Percentiles rank a stretch among this genome's conserved stretches.
phyloP scores from a whole-genome alignment of 768 basidiomycete species.

The Auriscalpium microsporum region DNA sequence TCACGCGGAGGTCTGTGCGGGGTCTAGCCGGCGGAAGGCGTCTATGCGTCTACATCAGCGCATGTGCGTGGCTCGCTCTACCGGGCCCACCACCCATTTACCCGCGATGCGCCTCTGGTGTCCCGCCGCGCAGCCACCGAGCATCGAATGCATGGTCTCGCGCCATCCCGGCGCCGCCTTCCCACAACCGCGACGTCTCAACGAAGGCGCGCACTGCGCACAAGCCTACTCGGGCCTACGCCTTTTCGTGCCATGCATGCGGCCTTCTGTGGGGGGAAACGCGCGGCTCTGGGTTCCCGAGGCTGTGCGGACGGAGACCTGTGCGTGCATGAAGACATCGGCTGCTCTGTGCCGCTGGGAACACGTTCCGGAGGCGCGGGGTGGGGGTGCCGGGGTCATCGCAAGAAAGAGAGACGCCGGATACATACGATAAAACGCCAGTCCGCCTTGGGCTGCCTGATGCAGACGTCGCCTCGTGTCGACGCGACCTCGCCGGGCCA shows the following conservation, averaged over 20 bases:
- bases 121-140: neutral
- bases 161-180: slow-evolving; percentile 12
- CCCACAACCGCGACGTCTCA: slow-evolving; percentile 3
- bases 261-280: neutral
- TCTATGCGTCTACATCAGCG: neutral
- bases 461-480: neutral
- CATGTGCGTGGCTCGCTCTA: slow-evolving; percentile 4
- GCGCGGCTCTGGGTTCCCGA: slow-evolving; percentile 9
- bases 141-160: slow-evolving; percentile 1
- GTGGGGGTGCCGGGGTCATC: slow-evolving; percentile 4
- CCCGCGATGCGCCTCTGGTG: slow-evolving; percentile 1
- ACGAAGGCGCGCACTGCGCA: slow-evolving; percentile 1
- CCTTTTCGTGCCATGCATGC: neutral
- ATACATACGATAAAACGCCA: too few species aligned
- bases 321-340: neutral
- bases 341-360: neutral
- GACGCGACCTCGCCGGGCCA: neutral
- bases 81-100: neutral
- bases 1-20: slow-evolving; percentile 2
- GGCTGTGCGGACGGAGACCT: slow-evolving; percentile 7
- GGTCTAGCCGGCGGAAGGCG: neutral
- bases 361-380: slow-evolving; percentile 1
- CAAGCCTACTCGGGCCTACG: neutral
- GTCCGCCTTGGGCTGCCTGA: neutral
- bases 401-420: slow-evolving; percentile 1